phyloP scores from a whole-genome alignment of 2,329 filamentous ascomycete species.

The Ramularia endophylla region DNA sequence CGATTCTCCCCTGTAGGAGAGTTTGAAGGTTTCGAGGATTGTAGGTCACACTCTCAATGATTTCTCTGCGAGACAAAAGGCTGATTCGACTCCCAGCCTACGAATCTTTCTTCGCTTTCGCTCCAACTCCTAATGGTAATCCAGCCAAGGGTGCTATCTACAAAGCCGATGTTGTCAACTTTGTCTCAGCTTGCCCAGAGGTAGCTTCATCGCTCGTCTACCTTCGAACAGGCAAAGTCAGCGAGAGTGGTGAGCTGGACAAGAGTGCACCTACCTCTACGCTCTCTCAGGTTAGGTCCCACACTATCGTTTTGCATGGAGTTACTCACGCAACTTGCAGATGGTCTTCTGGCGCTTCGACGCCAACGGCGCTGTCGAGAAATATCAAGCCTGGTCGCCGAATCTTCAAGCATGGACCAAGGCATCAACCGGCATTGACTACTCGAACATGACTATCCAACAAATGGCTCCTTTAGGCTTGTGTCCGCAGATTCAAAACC shows the following conservation, averaged over 20 bases:
- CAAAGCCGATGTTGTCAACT: constrained; percentile 20
- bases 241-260: constrained; percentile 11
- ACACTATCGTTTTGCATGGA: not conserved
- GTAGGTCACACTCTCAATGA: constrained; percentile 41
- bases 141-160: constrained; percentile 18
- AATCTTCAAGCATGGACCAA: constrained; percentile 36
- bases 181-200: constrained; percentile 17
- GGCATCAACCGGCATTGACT: constrained; percentile 20
- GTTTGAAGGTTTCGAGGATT: constrained; percentile 38
- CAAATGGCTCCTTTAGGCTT: constrained; percentile 28
- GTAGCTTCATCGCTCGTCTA: constrained; percentile 19
- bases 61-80: constrained; percentile 14
- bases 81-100: no score
- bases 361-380: constrained; percentile 36
- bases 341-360: constrained; percentile 46
- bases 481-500: constrained; percentile 31
- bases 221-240: constrained; percentile 11
- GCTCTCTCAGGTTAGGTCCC: constrained; percentile 12
- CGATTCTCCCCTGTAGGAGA: constrained; percentile 39
- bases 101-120: constrained; percentile 39
- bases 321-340: constrained; percentile 2
- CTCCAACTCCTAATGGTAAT: constrained; percentile 28
- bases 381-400: constrained; percentile 43
- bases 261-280: constrained; percentile 7
- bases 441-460: constrained; percentile 26